Conservation (phyloP, 75 land plant genomes). For the Azolla pinnata region DNA sequence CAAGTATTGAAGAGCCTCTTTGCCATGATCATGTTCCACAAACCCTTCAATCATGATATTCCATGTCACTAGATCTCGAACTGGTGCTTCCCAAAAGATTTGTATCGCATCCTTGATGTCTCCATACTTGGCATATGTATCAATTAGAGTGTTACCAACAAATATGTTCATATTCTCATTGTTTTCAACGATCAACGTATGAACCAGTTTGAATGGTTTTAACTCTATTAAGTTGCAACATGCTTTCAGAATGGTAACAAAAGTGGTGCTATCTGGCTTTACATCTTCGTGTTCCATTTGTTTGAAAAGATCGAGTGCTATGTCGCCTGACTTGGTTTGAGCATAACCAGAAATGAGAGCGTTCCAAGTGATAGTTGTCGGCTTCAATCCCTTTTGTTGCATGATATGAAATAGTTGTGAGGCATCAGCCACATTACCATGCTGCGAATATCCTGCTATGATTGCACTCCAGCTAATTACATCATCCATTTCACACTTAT, state of each 20-base stretch:
- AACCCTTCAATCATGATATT: neutral
- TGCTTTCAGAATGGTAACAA: neutral
- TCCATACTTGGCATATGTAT: neutral
- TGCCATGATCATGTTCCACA: neutral
- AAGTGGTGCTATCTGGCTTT: neutral
- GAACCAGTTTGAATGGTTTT: neutral
- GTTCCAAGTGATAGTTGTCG: constrained; percentile 36
- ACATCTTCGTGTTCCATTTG: neutral
- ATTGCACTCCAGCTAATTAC: constrained; percentile 54
- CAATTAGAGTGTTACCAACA: neutral
- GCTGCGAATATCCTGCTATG: constrained; percentile 47
- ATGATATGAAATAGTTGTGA: constrained; percentile 38
- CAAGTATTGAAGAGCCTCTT: neutral
- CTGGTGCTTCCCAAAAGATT: neutral
- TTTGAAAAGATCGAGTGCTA: constrained; percentile 1
- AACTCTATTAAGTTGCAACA: neutral
- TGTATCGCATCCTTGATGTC: neutral
- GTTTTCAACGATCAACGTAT: neutral
- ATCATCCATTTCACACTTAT: constrained; percentile 40
- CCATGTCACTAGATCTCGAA: neutral
- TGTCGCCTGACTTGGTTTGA: constrained; percentile 15
- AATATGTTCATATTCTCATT: neutral
- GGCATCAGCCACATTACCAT: constrained; percentile 40
- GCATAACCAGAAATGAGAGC: constrained; percentile 55
- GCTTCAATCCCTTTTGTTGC: constrained; percentile 39